A percentile compares a stretch with the other conserved stretches of the same genome.
phyloP scores from a whole-genome alignment of 1,284 basidiomycete species.

The Puccinia coronata region DNA sequence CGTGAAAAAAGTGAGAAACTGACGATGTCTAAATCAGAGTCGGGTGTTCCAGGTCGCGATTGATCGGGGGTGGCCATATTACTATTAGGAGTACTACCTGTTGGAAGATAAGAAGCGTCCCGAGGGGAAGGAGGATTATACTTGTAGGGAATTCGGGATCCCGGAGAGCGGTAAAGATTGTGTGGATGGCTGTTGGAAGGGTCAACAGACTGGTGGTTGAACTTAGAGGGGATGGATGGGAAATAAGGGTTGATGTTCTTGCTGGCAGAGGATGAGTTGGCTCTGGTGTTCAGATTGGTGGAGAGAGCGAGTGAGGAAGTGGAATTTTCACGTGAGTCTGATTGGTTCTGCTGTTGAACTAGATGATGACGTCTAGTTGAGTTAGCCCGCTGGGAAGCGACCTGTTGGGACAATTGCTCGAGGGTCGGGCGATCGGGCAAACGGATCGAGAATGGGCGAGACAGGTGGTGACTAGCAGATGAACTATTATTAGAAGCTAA shows the following conservation, averaged over 20 bases:
- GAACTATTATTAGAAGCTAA: neutral
- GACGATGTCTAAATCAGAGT: constrained; percentile 42
- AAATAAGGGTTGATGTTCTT: constrained; percentile 41
- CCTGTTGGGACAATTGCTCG: constrained; percentile 23
- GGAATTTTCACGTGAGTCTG: constrained; percentile 7
- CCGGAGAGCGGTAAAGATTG: constrained; percentile 2
- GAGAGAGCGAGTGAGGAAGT: constrained; percentile 18
- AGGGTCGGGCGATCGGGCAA: constrained; percentile 25
- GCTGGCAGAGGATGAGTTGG: neutral
- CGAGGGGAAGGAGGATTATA: neutral
- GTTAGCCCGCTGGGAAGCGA: constrained; percentile 3
- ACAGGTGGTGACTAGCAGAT: neutral
- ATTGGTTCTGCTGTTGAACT: neutral
- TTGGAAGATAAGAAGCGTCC: neutral
- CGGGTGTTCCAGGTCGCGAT: constrained; percentile 39
- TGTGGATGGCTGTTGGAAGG: neutral
- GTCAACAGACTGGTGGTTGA: neutral
- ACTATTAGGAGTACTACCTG: neutral
- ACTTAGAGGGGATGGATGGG: constrained; percentile 26
- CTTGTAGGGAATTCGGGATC: neutral
- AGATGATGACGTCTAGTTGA: constrained; percentile 13
- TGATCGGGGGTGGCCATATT: constrained; percentile 40
- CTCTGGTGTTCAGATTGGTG: constrained; percentile 12
- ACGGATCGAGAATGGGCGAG: constrained; percentile 32
- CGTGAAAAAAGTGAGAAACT: neutral